A percentile compares a stretch with the other conserved stretches of the same genome.
Conservation (phyloP, 176 grass and related monocot species). For the Poa pratensis region DNA sequence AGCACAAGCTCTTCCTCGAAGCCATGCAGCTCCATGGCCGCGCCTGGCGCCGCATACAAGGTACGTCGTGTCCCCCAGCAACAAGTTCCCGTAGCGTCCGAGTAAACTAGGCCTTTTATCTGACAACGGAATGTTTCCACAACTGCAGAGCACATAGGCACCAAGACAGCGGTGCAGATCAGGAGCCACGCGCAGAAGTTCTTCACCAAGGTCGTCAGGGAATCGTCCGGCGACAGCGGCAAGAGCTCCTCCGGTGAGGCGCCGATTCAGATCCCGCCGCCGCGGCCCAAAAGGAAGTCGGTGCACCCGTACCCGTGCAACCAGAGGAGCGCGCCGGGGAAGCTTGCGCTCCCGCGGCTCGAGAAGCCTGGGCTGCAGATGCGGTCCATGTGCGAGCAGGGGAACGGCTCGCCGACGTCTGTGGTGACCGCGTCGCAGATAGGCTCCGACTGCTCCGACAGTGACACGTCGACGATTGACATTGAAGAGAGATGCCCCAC, state of each 20-base stretch:
- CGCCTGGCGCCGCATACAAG: conserved; percentile 88
- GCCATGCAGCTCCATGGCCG: conserved; percentile 80
- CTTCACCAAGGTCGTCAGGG: conserved; percentile 88
- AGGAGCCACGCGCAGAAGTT: conserved; percentile 98
- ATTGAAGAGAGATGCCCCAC: conserved; percentile 49
- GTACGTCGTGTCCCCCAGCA: not conserved
- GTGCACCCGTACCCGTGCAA: conserved; percentile 85
- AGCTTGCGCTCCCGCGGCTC: conserved; percentile 43
- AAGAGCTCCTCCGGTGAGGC: conserved; percentile 28
- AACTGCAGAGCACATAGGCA: conserved; percentile 81
- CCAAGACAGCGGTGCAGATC: conserved; percentile 93
- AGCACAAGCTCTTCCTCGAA: conserved; percentile 84
- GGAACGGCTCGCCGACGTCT: conserved; percentile 68
- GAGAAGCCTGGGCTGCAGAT: conserved; percentile 44
- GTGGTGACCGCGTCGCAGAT: conserved; percentile 53
- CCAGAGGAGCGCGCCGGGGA: conserved; percentile 40
- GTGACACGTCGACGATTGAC: conserved; percentile 40
- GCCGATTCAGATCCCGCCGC: conserved; percentile 80
- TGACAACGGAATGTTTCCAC: too few relatives aligned
- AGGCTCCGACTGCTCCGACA: conserved; percentile 18
- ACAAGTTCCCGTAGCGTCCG: too few relatives aligned
- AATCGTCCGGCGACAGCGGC: conserved; percentile 51
- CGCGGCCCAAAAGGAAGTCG: conserved; percentile 88
- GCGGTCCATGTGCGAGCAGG: conserved; percentile 51
- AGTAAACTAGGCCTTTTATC: too few relatives aligned